These are phyloP conservation scores for Penicillium sp. DNA, from an alignment of 2,329 filamentous ascomycete species.

Conservation along the genomic window DNA sequence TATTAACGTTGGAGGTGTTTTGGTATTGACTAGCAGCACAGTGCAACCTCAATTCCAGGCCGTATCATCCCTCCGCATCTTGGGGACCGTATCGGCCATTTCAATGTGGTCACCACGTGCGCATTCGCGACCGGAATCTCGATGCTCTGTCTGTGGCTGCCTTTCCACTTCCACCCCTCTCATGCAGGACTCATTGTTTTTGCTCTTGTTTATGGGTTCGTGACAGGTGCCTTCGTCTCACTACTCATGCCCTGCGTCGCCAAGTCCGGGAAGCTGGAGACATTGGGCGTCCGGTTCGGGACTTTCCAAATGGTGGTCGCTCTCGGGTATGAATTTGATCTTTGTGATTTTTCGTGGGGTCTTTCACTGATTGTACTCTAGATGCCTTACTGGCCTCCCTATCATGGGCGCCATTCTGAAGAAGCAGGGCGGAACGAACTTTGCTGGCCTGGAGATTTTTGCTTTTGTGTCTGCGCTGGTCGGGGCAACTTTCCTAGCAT, in stretches of 20 bases:
- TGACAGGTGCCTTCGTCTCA: slow-evolving; percentile 28
- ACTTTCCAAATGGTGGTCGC: slow-evolving; percentile 26
- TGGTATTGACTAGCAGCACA: background rate
- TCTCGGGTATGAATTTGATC: slow-evolving; percentile 11
- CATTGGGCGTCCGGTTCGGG: slow-evolving; percentile 35
- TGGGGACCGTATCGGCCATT: slow-evolving; percentile 26
- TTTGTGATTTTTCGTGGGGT: no score
- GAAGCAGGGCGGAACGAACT: no score
- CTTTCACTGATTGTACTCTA: no score
- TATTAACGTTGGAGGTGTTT: background rate
- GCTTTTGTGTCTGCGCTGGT: no score
- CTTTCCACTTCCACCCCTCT: slow-evolving; percentile 26
- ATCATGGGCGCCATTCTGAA: no score
- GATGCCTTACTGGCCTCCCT: no score
- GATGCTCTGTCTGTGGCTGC: slow-evolving; percentile 28
- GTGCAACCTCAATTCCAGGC: slow-evolving; percentile 25
- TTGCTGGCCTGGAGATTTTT: no score
- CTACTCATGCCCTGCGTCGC: slow-evolving; percentile 31
- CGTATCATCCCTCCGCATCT: slow-evolving; percentile 25
- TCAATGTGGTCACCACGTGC: slow-evolving; percentile 23
- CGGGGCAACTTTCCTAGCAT: no score
- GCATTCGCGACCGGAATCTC: slow-evolving; percentile 13
- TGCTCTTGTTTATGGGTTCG: slow-evolving; percentile 25
- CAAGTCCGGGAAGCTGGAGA: slow-evolving; percentile 28
- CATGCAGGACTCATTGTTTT: slow-evolving; percentile 29